A percentile compares a stretch with the other conserved stretches of the same genome.
Conservation (phyloP, 2,329 filamentous ascomycete species). For the Cladophialophora immunda region DNA sequence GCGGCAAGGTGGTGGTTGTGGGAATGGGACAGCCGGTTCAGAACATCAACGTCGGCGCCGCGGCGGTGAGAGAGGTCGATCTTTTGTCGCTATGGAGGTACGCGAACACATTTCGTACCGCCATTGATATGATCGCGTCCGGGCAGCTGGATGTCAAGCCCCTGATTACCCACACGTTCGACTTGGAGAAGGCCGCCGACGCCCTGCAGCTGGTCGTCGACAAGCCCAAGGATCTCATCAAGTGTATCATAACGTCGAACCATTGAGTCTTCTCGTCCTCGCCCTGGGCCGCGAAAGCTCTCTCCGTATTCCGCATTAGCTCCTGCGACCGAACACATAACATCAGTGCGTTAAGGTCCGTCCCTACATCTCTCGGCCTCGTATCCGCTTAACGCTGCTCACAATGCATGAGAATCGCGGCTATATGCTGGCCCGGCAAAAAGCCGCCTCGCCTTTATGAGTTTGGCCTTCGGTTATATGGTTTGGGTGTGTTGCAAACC, state of each 20-base stretch:
- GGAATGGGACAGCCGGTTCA: slow-evolving; percentile 65
- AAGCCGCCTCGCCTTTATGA: slow-evolving; percentile 20
- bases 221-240: slow-evolving; percentile 63
- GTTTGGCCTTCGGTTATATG: slow-evolving; percentile 15
- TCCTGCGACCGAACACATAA: not conserved
- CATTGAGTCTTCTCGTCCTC: not conserved
- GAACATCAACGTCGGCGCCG: slow-evolving; percentile 61
- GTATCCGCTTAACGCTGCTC: not conserved
- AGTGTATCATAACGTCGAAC: slow-evolving; percentile 44
- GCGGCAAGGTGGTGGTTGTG: slow-evolving; percentile 62
- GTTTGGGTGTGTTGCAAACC: slow-evolving; percentile 7
- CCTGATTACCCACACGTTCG: slow-evolving; percentile 70
- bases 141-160: slow-evolving; percentile 63
- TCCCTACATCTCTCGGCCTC: slow-evolving; percentile 9
- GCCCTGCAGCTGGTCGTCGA: slow-evolving; percentile 65
- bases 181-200: slow-evolving; percentile 68
- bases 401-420: slow-evolving; percentile 6
- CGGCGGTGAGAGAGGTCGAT: slow-evolving; percentile 63
- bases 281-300: not conserved
- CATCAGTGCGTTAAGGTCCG: not conserved
- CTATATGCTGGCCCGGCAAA: slow-evolving; percentile 13
- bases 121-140: slow-evolving; percentile 60
- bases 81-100: slow-evolving; percentile 66
- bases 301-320: not conserved
- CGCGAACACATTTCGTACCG: slow-evolving; percentile 61